Conservation (phyloP, 169 alveolate species). For the Hepatocystis sp. region DNA sequence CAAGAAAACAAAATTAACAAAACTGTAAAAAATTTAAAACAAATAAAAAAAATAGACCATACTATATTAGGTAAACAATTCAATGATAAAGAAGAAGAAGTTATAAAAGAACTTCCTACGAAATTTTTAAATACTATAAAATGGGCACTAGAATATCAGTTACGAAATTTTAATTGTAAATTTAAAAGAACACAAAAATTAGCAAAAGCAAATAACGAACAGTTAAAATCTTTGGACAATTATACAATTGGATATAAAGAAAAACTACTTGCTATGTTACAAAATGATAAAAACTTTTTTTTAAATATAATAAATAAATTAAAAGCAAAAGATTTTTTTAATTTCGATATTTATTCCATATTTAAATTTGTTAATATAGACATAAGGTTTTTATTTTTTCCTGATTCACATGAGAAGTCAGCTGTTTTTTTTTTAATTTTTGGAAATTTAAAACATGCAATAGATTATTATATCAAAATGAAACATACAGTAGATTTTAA, state of each 20-base stretch:
- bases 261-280: conserved; percentile 64
- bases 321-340: conserved; percentile 73
- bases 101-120: conserved; percentile 39
- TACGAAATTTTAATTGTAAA: conserved; percentile 71
- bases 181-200: conserved; percentile 48
- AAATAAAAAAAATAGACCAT: conserved; percentile 54
- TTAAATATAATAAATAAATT: conserved; percentile 40
- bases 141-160: conserved; percentile 72
- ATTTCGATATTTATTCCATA: conserved; percentile 70
- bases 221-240: conserved; percentile 25
- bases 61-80: conserved; percentile 42
- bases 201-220: conserved; percentile 64
- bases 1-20: conserved; percentile 5
- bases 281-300: conserved; percentile 61
- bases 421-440: conserved; percentile 63
- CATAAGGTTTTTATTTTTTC: conserved; percentile 45
- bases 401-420: conserved; percentile 49
- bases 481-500: conserved; percentile 34
- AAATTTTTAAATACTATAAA: conserved; percentile 57
- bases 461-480: conserved; percentile 28
- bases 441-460: conserved; percentile 53
- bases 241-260: conserved; percentile 75
- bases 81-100: conserved; percentile 43
- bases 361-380: conserved; percentile 56
- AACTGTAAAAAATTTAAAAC: conserved; percentile 25